phyloP scores from a whole-genome alignment of 2,329 filamentous ascomycete species.

The Monilinia vaccinii-corymbosi region DNA sequence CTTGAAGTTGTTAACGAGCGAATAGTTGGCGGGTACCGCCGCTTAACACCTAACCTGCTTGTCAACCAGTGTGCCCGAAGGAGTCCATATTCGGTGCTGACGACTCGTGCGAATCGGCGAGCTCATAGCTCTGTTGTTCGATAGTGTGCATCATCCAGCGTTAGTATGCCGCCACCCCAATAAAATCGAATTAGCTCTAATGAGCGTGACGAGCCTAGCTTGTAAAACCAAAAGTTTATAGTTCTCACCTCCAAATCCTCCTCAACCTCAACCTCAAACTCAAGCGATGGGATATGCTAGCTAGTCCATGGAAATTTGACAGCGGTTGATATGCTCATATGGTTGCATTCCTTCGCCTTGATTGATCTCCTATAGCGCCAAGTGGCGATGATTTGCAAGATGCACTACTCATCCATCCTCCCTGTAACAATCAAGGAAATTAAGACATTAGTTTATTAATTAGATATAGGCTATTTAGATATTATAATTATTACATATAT shows the following conservation, averaged over 20 bases:
- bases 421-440: neutral
- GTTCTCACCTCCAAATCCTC: neutral
- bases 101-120: conserved; percentile 10
- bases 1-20: neutral
- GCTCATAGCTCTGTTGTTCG: conserved; percentile 2
- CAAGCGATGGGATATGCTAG: neutral
- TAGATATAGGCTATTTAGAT: no score
- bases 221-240: neutral
- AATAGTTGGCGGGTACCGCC: conserved; percentile 5
- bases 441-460: no score
- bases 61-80: conserved; percentile 7
- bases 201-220: neutral
- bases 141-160: conserved; percentile 6
- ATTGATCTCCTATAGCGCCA: neutral
- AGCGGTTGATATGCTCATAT: conserved; percentile 4
- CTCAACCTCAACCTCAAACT: neutral
- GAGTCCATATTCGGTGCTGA: conserved; percentile 10
- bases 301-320: neutral
- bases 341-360: neutral
- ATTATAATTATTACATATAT: no score
- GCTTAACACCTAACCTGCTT: conserved; percentile 1
- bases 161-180: conserved; percentile 9
- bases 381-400: conserved; percentile 10
- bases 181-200: conserved; percentile 4
- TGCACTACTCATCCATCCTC: conserved; percentile 3